Base-by-base conservation (phyloP, 2,329 filamentous ascomycete species). In the Cladosporium sp. region DNA sequence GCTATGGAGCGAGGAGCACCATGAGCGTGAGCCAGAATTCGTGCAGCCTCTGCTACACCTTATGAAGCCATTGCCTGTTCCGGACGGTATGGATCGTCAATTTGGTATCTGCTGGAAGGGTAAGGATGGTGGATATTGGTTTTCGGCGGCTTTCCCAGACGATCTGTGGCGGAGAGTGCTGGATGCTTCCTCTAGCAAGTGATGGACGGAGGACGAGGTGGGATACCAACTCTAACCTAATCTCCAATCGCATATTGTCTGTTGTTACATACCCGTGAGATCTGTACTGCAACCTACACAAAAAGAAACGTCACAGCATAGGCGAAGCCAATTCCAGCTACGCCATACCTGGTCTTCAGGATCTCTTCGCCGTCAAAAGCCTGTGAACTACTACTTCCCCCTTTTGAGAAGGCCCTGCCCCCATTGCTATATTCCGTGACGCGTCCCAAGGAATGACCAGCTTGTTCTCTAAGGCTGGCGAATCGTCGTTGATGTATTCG, bases 121-220 rank as follows among this genome's bases (percentile, higher is more conserved):
- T 0, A 61, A 35, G 28, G 6, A 50, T 23, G 58, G 58, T 33
- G 58, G 58, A 61, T 61, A 61, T 12, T 61, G 58, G 58, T 23
- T 61, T 16, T 50, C 58, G 29, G 58, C 58, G n/a, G 49, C 46
- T 26, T 49, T 61, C 10, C 44, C 49, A 2, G 40, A 35, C 14
- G 44, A 37, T 14, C 23, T 61, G 46, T 61, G 58, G 58, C 26
- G 31, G 11, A 35, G 44, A 4, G 31, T 61, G 7, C 10, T 59
- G 35, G 56, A 46, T 14, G 52, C 33, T 18, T 12, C 28, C 12
- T 53, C 50, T n/a, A 53, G 4, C 1, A 14, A 18, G 50, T 53
- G 10, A 35, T 35, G 33, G 10, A 12, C 33, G 23, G 3, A 26
- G 3, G 3, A 3, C 1, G 23, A 26, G 3, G 23, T 26, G 23